phyloP scores from a whole-genome alignment of 2,329 filamentous ascomycete genomes.

The Penicillium crustosum region DNA sequence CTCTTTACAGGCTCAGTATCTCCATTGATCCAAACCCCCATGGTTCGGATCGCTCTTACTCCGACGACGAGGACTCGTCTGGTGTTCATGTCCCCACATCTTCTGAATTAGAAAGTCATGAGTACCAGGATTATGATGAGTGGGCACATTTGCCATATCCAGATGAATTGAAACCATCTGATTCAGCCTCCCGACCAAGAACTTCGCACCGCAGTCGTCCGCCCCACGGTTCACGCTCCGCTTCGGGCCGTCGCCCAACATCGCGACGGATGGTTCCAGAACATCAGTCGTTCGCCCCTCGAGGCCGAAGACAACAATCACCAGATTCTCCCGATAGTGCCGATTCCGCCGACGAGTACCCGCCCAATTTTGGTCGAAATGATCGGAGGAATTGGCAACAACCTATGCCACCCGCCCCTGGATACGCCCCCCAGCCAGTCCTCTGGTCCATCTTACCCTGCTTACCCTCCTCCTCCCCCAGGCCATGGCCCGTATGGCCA shows the following conservation, averaged over 20 bases:
- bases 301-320: slow-evolving; percentile 46
- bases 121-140: slow-evolving; percentile 41
- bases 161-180: slow-evolving; percentile 49
- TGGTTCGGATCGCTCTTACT: slow-evolving; percentile 41
- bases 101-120: slow-evolving; percentile 42
- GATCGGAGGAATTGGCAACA: slow-evolving; percentile 37
- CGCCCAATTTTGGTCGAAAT: slow-evolving; percentile 46
- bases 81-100: slow-evolving; percentile 46
- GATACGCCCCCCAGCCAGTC: slow-evolving; percentile 44
- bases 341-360: slow-evolving; percentile 65
- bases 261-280: slow-evolving; percentile 39
- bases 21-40: slow-evolving; percentile 42
- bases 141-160: slow-evolving; percentile 45
- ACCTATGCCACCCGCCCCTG: slow-evolving; percentile 27
- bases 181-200: slow-evolving; percentile 48
- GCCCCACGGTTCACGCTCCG: slow-evolving; percentile 39
- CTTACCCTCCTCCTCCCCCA: slow-evolving; percentile 30
- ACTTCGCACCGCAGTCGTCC: slow-evolving; percentile 44
- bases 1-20: slow-evolving; percentile 42
- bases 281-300: slow-evolving; percentile 38
- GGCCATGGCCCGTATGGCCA: slow-evolving; percentile 32
- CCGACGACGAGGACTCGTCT: slow-evolving; percentile 49
- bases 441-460: slow-evolving; percentile 41
- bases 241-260: slow-evolving; percentile 39
- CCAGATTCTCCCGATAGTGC: slow-evolving; percentile 60